A percentile compares a stretch with the other conserved stretches of the same genome.
phyloP scores from a whole-genome alignment of 345 rosid genomes.

The Dipteronia sinensis region DNA sequence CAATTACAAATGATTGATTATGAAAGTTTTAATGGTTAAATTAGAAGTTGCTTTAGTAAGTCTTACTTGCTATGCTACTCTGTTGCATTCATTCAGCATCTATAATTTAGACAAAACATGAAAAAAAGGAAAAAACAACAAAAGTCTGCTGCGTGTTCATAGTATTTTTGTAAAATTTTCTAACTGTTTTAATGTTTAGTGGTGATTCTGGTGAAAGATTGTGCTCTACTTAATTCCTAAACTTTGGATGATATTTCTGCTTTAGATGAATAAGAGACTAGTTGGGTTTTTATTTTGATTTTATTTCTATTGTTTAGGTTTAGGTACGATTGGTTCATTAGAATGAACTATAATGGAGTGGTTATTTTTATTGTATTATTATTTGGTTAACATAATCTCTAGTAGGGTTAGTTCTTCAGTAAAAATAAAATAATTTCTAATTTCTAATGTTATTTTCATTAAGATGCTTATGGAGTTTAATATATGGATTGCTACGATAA shows the following conservation, averaged over 20 bases:
- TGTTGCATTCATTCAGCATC: conserved; percentile 27
- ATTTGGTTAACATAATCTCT: neutral
- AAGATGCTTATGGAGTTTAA: no score
- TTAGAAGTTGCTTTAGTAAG: conserved; percentile 15
- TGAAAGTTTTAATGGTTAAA: no score
- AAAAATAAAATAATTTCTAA: no score
- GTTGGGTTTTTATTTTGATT: neutral
- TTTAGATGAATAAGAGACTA: neutral
- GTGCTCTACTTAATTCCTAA: neutral
- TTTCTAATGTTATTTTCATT: no score
- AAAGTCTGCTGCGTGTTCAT: conserved; percentile 35
- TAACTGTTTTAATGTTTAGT: neutral
- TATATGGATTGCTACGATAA: no score
- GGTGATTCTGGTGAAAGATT: neutral
- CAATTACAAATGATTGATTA: no score
- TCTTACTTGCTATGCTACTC: conserved; percentile 20
- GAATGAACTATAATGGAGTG: neutral
- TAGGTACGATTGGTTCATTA: neutral
- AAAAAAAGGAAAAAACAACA: neutral
- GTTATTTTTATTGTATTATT: neutral
- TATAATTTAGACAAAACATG: conserved; percentile 34
- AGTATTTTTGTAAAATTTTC: conserved; percentile 7
- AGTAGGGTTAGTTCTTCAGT: no score
- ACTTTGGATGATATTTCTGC: neutral
- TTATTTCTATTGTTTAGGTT: no score